phyloP scores from a whole-genome alignment of 768 basidiomycete genomes.

The Suillus occidentalis region DNA sequence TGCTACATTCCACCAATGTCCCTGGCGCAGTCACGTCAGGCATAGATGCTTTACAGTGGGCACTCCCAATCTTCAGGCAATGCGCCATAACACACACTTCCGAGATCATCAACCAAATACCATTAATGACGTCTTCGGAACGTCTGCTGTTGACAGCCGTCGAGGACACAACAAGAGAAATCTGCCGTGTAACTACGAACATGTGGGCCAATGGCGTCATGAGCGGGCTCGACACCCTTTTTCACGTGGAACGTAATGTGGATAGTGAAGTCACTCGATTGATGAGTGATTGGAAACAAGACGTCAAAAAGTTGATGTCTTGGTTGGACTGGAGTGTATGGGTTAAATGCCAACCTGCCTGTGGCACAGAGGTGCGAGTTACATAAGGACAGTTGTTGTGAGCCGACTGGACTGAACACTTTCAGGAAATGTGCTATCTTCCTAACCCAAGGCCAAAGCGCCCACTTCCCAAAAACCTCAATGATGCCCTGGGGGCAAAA shows the following conservation, averaged over 20 bases:
- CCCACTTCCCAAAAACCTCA: too few species aligned
- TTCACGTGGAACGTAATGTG: slow-evolving; percentile 8
- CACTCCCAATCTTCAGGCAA: slow-evolving; percentile 27
- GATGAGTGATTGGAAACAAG: slow-evolving; percentile 33
- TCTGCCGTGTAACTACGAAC: slow-evolving; percentile 44
- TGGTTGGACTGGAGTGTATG: slow-evolving; percentile 58
- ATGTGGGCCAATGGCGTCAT: slow-evolving; percentile 47
- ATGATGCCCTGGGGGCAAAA: too few species aligned
- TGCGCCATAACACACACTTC: slow-evolving; percentile 34
- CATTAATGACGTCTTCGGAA: slow-evolving; percentile 30
- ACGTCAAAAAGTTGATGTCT: slow-evolving; percentile 37
- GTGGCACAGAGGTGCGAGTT: slow-evolving; percentile 42
- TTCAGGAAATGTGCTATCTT: slow-evolving; percentile 27
- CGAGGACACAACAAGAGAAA: slow-evolving; percentile 40
- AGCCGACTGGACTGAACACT: neutral
- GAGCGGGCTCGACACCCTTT: slow-evolving; percentile 16
- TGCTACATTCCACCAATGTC: slow-evolving; percentile 4
- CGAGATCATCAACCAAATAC: slow-evolving; percentile 10
- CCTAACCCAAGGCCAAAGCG: slow-evolving; percentile 8
- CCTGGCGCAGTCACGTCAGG: slow-evolving; percentile 6
- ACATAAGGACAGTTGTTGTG: neutral
- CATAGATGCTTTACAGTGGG: slow-evolving; percentile 22
- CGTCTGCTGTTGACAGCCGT: slow-evolving; percentile 25
- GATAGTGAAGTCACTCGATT: slow-evolving; percentile 7
- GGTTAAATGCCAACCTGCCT: slow-evolving; percentile 47